These are phyloP conservation scores for Jatropha curcas DNA, from an alignment of 345 rosid genomes.

Conservation along the genomic window DNA sequence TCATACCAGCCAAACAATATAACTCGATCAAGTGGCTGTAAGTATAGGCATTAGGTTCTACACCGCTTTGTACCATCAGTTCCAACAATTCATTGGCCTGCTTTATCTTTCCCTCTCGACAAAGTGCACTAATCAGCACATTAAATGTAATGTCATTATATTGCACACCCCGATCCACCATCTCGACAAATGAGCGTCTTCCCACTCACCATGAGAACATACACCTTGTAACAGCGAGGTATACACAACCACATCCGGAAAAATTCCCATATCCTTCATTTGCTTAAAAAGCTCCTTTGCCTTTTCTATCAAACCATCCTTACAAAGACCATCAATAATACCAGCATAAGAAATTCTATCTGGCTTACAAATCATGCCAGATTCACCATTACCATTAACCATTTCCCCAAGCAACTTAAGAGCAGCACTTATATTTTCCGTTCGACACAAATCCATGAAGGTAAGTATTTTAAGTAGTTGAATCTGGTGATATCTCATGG, in stretches of 20 bases:
- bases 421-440: constrained; percentile 27
- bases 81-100: constrained; percentile 23
- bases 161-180: constrained; percentile 22
- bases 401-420: constrained; percentile 29
- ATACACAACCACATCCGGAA: constrained; percentile 28
- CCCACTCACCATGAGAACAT: constrained; percentile 24
- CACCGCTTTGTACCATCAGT: constrained; percentile 24
- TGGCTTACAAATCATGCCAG: constrained; percentile 21
- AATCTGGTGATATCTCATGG: not conserved
- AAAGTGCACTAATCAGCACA: constrained; percentile 20
- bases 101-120: constrained; percentile 20
- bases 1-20: constrained; percentile 19
- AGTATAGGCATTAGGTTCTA: constrained; percentile 9
- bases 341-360: constrained; percentile 17
- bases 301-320: constrained; percentile 29
- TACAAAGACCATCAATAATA: constrained; percentile 39
- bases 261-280: constrained; percentile 32
- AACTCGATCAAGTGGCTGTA: constrained; percentile 29
- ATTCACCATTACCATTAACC: constrained; percentile 16
- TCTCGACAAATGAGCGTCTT: constrained; percentile 29
- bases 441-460: constrained; percentile 30
- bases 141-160: constrained; percentile 22
- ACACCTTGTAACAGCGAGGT: constrained; percentile 28
- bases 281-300: constrained; percentile 35
- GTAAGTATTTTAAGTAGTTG: not conserved